phyloP scores from a whole-genome alignment of 768 basidiomycete species.

The Pulveroboletus sp. region DNA sequence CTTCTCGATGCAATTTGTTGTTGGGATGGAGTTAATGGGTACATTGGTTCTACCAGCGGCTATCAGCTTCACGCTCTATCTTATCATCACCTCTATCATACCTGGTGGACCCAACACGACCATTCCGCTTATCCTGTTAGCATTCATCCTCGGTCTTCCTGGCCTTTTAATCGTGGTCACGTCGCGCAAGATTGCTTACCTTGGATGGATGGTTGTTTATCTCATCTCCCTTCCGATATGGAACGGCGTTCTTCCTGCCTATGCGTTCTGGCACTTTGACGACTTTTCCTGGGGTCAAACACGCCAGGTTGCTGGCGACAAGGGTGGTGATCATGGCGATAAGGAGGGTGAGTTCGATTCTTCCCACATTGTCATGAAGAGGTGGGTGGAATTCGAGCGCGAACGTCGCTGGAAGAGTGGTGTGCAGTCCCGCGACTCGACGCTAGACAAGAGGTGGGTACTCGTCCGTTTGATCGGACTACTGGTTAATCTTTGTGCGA shows the following conservation, averaged over 20 bases:
- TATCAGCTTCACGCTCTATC: constrained; percentile 93
- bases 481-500: constrained; percentile 25
- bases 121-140: constrained; percentile 89
- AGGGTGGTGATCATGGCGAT: constrained; percentile 70
- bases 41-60: constrained; percentile 96
- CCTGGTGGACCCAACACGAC: constrained; percentile 73
- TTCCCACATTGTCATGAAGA: constrained; percentile 95
- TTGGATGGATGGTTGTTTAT: constrained; percentile 97
- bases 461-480: neutral
- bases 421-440: constrained; percentile 74
- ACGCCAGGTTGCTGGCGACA: constrained; percentile 72
- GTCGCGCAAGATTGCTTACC: constrained; percentile 86
- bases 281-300: constrained; percentile 99
- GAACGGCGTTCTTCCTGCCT: constrained; percentile 94
- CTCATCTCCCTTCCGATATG: constrained; percentile 90
- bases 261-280: constrained; percentile 99
- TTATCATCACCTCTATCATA: constrained; percentile 84
- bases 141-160: constrained; percentile 92
- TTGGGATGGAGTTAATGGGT: constrained; percentile 96
- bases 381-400: constrained; percentile 97
- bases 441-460: constrained; percentile 63
- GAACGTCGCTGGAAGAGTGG: constrained; percentile 92
- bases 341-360: constrained; percentile 99
- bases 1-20: constrained; percentile 99
- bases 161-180: constrained; percentile 95